Evolutionary conservation across 2,329 filamentous ascomycete genomes (phyloP).

Genomic region (Fusarium buharicum): DNA sequence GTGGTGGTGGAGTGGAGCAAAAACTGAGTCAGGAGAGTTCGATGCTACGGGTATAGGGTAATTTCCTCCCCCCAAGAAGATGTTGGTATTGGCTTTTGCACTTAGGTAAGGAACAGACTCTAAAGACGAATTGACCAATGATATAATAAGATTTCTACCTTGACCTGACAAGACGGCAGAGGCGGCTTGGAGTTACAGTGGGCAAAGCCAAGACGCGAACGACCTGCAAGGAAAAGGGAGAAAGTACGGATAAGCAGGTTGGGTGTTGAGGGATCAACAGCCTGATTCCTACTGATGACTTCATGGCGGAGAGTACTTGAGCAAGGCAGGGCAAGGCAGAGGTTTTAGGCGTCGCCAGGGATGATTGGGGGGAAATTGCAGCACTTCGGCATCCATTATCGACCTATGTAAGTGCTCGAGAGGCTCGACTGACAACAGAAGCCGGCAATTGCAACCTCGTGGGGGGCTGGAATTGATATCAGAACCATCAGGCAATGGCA

Average conservation of each 20-base stretch:
- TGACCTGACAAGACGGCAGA: slow-evolving; percentile 7
- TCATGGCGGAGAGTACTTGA: slow-evolving; percentile 26
- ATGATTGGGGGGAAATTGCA: neutral
- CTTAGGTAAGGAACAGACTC: slow-evolving; percentile 35
- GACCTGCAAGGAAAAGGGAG: slow-evolving; percentile 35
- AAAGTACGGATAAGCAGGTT: neutral
- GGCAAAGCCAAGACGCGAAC: slow-evolving; percentile 20
- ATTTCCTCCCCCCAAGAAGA: neutral
- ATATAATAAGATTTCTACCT: slow-evolving; percentile 21
- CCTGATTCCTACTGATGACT: slow-evolving; percentile 29
- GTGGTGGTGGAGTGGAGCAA: slow-evolving; percentile 33
- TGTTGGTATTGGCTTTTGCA: slow-evolving; percentile 6
- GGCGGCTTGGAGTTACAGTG: slow-evolving; percentile 28
- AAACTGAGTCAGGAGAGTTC: slow-evolving; percentile 30
- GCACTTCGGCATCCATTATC: too few species aligned
- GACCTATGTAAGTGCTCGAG: neutral
- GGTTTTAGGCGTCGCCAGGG: neutral
- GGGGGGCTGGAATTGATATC: neutral
- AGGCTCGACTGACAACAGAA: slow-evolving; percentile 6
- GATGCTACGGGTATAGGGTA: slow-evolving; percentile 27
- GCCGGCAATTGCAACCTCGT: slow-evolving; percentile 19
- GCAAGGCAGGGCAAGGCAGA: slow-evolving; percentile 12
- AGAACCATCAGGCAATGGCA: slow-evolving; percentile 37
- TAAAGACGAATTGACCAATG: slow-evolving; percentile 27
- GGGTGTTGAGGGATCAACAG: slow-evolving; percentile 28